phyloP scores from a whole-genome alignment of 1,284 basidiomycete species.

The Naganishia cerealis region DNA sequence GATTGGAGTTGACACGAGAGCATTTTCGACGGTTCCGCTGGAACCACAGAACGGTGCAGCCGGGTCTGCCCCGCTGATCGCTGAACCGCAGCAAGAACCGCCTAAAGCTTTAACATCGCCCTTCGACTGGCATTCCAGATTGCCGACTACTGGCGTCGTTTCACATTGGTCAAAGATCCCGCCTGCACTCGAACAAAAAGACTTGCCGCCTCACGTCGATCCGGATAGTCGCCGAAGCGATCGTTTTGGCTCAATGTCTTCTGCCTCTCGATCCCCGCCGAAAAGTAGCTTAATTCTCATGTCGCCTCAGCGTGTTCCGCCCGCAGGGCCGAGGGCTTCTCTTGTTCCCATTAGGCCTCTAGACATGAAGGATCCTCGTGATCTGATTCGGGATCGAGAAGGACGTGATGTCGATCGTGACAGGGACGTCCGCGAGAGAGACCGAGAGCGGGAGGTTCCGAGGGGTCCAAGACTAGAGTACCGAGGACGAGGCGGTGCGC shows the following conservation, averaged over 20 bases:
- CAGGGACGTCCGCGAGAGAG: conserved; percentile 53
- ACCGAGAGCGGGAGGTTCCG: conserved; percentile 57
- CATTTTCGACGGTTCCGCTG: conserved; percentile 2
- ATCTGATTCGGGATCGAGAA: conserved; percentile 26
- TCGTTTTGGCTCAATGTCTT: conserved; percentile 10
- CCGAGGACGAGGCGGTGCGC: conserved; percentile 13
- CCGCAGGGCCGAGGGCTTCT: conserved; percentile 25
- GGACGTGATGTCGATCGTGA: conserved; percentile 53
- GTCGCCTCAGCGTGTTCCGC: conserved; percentile 22
- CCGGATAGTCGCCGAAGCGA: conserved; percentile 17
- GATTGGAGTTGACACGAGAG: not conserved
- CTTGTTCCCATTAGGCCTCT: conserved; percentile 12
- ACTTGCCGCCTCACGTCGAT: conserved; percentile 30
- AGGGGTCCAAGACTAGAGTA: conserved; percentile 29
- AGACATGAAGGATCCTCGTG: conserved; percentile 6
- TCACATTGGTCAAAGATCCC: conserved; percentile 26
- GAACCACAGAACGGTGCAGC: not conserved
- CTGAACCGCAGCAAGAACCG: conserved; percentile 1
- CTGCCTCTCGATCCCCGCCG: conserved; percentile 1
- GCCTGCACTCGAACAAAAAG: conserved; percentile 27
- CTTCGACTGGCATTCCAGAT: conserved; percentile 6
- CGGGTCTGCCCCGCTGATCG: not conserved
- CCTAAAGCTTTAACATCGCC: conserved; percentile 4
- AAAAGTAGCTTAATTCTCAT: not conserved
- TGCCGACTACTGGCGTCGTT: not conserved